These are phyloP conservation scores for Flaveria bidentis DNA, from an alignment of 129 eudicot genomes.

Conservation along the genomic window DNA sequence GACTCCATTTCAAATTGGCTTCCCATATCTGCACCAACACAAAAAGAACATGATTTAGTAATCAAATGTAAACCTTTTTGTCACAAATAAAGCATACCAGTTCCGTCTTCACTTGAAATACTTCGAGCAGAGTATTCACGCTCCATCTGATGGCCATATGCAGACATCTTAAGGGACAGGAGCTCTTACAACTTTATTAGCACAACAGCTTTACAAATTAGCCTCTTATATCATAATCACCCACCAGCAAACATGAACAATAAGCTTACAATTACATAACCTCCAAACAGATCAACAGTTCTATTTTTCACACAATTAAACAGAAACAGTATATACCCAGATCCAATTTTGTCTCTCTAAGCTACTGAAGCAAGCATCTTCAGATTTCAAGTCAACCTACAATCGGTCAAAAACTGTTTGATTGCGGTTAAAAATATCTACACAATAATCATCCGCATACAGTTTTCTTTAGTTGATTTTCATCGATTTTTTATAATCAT, in stretches of 20 bases:
- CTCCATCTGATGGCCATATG: conserved; percentile 64
- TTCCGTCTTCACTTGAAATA: conserved; percentile 38
- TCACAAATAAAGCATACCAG: not conserved
- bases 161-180: conserved; percentile 40
- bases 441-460: not conserved
- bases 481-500: too few relatives aligned
- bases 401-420: conserved; percentile 1
- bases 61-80: conserved; percentile 2
- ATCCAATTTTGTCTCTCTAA: conserved; percentile 20
- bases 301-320: not conserved
- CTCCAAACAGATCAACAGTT: not conserved
- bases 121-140: conserved; percentile 44
- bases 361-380: conserved; percentile 8
- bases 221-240: conserved; percentile 6
- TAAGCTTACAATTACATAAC: not conserved
- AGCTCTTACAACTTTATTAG: conserved; percentile 6
- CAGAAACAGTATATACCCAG: conserved; percentile 26
- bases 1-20: conserved; percentile 47
- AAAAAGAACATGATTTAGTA: conserved; percentile 23
- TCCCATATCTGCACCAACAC: conserved; percentile 50
- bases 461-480: not conserved
- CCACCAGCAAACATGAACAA: not conserved
- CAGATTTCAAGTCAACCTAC: conserved; percentile 13
- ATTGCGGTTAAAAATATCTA: too few relatives aligned
- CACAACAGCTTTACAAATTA: conserved; percentile 11